phyloP scores from a whole-genome alignment of 2,329 filamentous ascomycete species.

The Pseudogymnoascus pannorum region DNA sequence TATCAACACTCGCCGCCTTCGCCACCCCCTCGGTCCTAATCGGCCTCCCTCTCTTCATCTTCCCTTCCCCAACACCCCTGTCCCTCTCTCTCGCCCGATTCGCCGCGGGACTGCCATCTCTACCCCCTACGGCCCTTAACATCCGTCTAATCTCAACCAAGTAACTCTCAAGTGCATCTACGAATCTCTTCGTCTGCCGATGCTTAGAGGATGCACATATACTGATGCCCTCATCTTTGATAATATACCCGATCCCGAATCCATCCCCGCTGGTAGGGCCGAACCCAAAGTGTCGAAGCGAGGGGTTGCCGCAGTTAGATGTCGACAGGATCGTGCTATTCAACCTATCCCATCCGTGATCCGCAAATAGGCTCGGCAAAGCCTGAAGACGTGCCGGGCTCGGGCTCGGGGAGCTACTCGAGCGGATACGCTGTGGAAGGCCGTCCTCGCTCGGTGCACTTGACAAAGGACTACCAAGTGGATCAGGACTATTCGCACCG shows the following conservation, averaged over 20 bases:
- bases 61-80: conserved; percentile 26
- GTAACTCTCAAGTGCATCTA: conserved; percentile 85
- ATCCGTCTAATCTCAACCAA: conserved; percentile 84
- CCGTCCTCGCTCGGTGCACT: neutral
- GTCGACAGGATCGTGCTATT: conserved; percentile 93
- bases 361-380: conserved; percentile 66
- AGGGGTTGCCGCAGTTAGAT: conserved; percentile 97
- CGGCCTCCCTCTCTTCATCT: conserved; percentile 66
- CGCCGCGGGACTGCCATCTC: conserved; percentile 42
- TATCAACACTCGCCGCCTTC: conserved; percentile 45
- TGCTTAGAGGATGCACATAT: conserved; percentile 94
- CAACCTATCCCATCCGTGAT: conserved; percentile 86
- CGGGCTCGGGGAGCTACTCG: conserved; percentile 40
- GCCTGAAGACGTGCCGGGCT: conserved; percentile 47
- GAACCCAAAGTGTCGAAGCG: conserved; percentile 91
- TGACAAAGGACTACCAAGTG: conserved; percentile 21
- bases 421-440: conserved; percentile 21
- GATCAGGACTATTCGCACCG: conserved; percentile 20
- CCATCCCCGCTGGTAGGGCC: conserved; percentile 89
- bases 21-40: conserved; percentile 51
- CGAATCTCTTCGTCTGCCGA: conserved; percentile 81
- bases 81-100: conserved; percentile 49
- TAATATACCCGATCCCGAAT: conserved; percentile 97
- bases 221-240: conserved; percentile 86
- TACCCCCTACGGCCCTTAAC: conserved; percentile 59